Percentiles rank a stretch among this genome's conserved stretches.
phyloP scores from a whole-genome alignment of 306 rosid genomes.

The Cucumis hystrix region DNA sequence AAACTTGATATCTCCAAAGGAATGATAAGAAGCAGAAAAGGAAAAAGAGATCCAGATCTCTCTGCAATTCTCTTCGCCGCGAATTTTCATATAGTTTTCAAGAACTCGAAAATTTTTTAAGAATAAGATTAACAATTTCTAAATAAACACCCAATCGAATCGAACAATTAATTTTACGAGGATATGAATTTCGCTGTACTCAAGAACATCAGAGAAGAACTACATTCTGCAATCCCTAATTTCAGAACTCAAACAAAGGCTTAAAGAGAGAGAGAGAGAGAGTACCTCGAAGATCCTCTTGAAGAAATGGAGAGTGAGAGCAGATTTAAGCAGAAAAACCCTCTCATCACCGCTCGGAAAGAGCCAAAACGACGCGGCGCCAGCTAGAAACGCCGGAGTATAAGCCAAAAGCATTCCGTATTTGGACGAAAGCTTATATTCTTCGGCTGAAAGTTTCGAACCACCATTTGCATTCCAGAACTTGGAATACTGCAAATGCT shows the following conservation, averaged over 20 bases:
- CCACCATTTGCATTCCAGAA: slow-evolving; percentile 18
- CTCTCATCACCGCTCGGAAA: slow-evolving; percentile 22
- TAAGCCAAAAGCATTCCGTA: slow-evolving; percentile 50
- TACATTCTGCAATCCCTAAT: neutral
- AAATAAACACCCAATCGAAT: neutral
- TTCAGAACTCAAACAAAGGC: neutral
- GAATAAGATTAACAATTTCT: neutral
- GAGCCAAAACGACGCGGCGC: slow-evolving; percentile 24
- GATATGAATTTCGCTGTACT: neutral
- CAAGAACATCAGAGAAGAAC: neutral
- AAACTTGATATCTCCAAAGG: neutral
- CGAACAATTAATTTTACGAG: neutral
- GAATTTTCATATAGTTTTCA: neutral
- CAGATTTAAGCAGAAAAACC: slow-evolving; percentile 26
- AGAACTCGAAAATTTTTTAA: neutral
- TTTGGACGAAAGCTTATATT: slow-evolving; percentile 25
- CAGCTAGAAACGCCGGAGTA: slow-evolving; percentile 54
- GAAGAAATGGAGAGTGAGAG: slow-evolving; percentile 59
- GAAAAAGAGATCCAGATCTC: neutral
- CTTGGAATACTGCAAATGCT: slow-evolving; percentile 60
- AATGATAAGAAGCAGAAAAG: neutral
- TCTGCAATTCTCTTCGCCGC: neutral
- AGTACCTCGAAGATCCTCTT: slow-evolving; percentile 65
- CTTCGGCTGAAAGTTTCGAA: neutral
- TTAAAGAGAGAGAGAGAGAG: neutral